phyloP scores from a whole-genome alignment of 164 flowering plant genomes.

The Buxus sempervirens region DNA sequence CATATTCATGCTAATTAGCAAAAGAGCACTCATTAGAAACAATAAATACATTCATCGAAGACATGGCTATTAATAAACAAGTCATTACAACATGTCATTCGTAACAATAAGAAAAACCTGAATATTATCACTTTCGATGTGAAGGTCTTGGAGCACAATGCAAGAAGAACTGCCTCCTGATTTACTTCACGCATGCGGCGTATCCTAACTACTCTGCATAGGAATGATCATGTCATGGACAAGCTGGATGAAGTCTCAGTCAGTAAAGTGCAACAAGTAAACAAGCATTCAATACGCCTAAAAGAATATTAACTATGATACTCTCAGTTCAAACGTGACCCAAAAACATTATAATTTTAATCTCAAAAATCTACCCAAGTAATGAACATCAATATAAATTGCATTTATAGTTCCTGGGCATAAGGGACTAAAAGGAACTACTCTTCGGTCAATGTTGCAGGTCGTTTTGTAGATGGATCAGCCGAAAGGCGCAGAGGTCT shows the following conservation, averaged over 20 bases:
- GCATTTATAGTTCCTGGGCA: background rate
- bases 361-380: background rate
- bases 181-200: slow-evolving; percentile 80
- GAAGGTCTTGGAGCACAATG: slow-evolving; percentile 86
- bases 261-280: background rate
- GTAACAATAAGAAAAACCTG: slow-evolving; percentile 42
- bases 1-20: background rate
- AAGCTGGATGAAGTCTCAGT: background rate
- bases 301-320: no score
- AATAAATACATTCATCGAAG: background rate
- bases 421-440: slow-evolving; percentile 28
- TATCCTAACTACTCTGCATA: slow-evolving; percentile 77
- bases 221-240: background rate
- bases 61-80: background rate
- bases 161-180: slow-evolving; percentile 92
- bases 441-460: slow-evolving; percentile 84
- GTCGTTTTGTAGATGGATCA: slow-evolving; percentile 88
- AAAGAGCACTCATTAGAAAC: background rate
- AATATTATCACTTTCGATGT: slow-evolving; percentile 84
- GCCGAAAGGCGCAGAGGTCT: slow-evolving; percentile 92
- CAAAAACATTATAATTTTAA: background rate
- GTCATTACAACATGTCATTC: no score
- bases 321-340: background rate
- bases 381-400: background rate
- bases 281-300: no score